Conservation (phyloP, 768 basidiomycete genomes). For the Multifurca ochricompacta region DNA sequence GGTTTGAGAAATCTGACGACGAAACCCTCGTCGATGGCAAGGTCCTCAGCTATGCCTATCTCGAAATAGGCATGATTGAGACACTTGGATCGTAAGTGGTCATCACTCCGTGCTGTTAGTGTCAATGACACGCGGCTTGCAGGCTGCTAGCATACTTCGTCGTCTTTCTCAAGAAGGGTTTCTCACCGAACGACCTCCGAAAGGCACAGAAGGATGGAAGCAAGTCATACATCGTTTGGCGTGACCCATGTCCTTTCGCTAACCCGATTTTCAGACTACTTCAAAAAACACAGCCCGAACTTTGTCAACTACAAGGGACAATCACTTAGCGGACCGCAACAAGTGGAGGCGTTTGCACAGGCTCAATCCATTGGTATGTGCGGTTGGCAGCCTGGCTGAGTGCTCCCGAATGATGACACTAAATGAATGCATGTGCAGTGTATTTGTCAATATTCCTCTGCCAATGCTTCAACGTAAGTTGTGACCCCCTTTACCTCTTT, state of each 20-base stretch:
- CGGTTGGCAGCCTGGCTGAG: background rate
- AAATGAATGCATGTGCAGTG: slow-evolving; percentile 27
- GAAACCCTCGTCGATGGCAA: slow-evolving; percentile 56
- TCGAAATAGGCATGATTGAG: slow-evolving; percentile 60
- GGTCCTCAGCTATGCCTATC: slow-evolving; percentile 57
- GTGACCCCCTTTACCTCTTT: background rate
- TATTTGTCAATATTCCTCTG: slow-evolving; percentile 62
- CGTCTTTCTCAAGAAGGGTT: slow-evolving; percentile 55
- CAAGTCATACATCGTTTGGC: background rate
- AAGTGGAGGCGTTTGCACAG: slow-evolving; percentile 51
- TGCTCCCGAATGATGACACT: background rate
- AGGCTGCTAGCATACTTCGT: slow-evolving; percentile 61
- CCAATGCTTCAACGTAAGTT: slow-evolving; percentile 57
- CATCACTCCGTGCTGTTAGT: background rate
- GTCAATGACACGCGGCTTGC: background rate
- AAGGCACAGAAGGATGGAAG: slow-evolving; percentile 36
- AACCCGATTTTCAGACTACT: slow-evolving; percentile 35
- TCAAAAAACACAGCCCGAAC: slow-evolving; percentile 40
- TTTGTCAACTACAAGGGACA: slow-evolving; percentile 50
- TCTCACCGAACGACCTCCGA: slow-evolving; percentile 49
- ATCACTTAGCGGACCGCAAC: slow-evolving; percentile 36
- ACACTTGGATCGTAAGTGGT: slow-evolving; percentile 43
- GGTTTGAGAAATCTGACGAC: slow-evolving; percentile 42
- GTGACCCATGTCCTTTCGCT: background rate
- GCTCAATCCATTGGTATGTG: slow-evolving; percentile 52